Evolutionary conservation across 306 rosid species (phyloP).

Genomic region (Delonix regia): DNA sequence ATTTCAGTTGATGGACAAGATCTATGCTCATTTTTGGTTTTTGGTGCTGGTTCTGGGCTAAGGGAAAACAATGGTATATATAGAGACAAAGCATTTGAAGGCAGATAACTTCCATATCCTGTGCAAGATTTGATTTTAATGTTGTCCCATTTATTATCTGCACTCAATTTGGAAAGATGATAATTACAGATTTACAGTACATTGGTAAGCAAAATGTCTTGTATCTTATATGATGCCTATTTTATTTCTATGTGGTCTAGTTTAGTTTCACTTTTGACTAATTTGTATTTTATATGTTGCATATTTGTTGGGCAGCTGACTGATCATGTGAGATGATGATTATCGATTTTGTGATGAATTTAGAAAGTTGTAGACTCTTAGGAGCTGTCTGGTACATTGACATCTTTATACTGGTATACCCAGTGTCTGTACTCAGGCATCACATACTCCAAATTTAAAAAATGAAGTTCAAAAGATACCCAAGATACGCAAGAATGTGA

Average conservation of each 20-base stretch:
- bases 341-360: conserved; percentile 13
- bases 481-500: background rate
- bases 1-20: conserved; percentile 16
- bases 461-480: background rate
- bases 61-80: background rate
- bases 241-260: background rate
- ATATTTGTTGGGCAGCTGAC: background rate
- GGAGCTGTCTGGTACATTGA: background rate
- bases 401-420: background rate
- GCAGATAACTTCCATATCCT: background rate
- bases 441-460: background rate
- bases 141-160: background rate
- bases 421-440: background rate
- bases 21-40: background rate
- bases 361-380: background rate
- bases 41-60: background rate
- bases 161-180: background rate
- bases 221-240: background rate
- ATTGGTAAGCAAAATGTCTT: background rate
- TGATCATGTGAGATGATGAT: background rate
- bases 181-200: background rate
- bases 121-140: conserved; percentile 22
- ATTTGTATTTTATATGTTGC: background rate
- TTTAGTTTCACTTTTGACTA: background rate
- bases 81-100: background rate